phyloP scores from a whole-genome alignment of 2,329 filamentous ascomycete genomes.

The Aureobasidium namibiae region DNA sequence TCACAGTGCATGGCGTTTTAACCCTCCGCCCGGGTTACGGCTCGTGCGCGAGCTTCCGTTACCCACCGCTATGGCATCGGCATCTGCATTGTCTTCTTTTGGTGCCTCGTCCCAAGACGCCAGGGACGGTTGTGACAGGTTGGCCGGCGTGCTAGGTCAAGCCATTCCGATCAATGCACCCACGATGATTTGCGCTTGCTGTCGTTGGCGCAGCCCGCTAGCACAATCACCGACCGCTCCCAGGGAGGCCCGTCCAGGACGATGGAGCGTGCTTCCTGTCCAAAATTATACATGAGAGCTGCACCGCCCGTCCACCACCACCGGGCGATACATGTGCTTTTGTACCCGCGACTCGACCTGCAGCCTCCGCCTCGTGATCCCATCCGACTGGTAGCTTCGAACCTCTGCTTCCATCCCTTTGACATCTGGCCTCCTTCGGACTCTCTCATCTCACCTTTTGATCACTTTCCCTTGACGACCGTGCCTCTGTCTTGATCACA shows the following conservation, averaged over 20 bases:
- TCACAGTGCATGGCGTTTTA: slow-evolving; percentile 10
- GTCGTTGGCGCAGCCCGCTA: slow-evolving; percentile 12
- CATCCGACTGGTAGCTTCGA: neutral
- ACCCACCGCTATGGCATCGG: slow-evolving; percentile 14
- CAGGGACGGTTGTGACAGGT: slow-evolving; percentile 15
- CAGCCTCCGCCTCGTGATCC: slow-evolving; percentile 10
- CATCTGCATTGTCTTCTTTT: slow-evolving; percentile 13
- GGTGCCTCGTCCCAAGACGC: slow-evolving; percentile 11
- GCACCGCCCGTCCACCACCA: slow-evolving; percentile 7
- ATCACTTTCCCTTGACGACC: neutral
- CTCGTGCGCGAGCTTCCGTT: slow-evolving; percentile 13
- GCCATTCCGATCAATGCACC: slow-evolving; percentile 12
- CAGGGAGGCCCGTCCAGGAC: slow-evolving; percentile 9
- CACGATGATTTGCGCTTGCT: slow-evolving; percentile 12
- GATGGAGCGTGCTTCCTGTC: slow-evolving; percentile 12
- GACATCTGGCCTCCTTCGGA: neutral
- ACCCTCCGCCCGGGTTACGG: slow-evolving; percentile 11
- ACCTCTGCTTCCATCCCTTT: neutral
- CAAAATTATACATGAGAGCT: slow-evolving; percentile 13
- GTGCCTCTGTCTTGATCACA: neutral
- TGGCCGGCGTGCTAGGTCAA: slow-evolving; percentile 11
- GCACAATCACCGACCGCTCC: slow-evolving; percentile 11
- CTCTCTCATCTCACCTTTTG: neutral
- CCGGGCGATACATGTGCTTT: slow-evolving; percentile 5
- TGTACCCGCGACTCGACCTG: slow-evolving; percentile 6